Evolutionary conservation across 78 protist genomes (phyloP), one percentile per base, ranked within the genome.

Genomic region (Polysphondylium violaceum): DNA sequence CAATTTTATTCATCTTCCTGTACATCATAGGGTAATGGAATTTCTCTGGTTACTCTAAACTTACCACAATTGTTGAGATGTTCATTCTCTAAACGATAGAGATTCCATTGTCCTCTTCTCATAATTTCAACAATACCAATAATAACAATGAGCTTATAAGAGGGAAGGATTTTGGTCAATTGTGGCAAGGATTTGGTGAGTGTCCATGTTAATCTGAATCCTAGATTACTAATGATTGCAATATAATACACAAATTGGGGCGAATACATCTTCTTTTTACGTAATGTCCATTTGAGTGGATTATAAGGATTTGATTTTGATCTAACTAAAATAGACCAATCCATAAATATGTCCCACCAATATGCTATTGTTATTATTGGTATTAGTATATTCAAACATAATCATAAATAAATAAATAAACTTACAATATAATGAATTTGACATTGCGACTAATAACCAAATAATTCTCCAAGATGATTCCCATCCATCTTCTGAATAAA

Each of bases 51-150:
- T 0, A 83, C 85, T 50, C 95, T 72, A 55, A 81, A 93, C 41
- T 65, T 61, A 58, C 92, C 95, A 74, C 81, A 76, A 58, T 93
- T 93, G 25, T 59, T 85, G 12, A 85, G 23, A 35, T 93, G 95
- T 44, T 93, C 95, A 74, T 93, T 93, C 40, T 93, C 95, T 0
- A 92, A 36, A 23, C 95, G 86, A 60, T 68, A 74, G 1, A 85
- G 23, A 74, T 83, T 93, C 95, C 95, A 93, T 88, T 85, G 92
- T 7, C 72, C 64, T 31, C 95, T 31, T 11, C 95, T 12, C 3
- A 93, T 3, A 21, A 93, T 55, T 71, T 63, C 93, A 29, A 74
- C 21, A 2, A 85, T 38, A n/a, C 67, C 93, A 67, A 93, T 73
- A 19, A 85, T 44, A 6, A 86, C 86, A 0, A 64, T 74, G 55